Percentiles rank a stretch among this genome's conserved stretches.
phyloP scores from a whole-genome alignment of 345 rosid genomes.

The Citrus unshiu region DNA sequence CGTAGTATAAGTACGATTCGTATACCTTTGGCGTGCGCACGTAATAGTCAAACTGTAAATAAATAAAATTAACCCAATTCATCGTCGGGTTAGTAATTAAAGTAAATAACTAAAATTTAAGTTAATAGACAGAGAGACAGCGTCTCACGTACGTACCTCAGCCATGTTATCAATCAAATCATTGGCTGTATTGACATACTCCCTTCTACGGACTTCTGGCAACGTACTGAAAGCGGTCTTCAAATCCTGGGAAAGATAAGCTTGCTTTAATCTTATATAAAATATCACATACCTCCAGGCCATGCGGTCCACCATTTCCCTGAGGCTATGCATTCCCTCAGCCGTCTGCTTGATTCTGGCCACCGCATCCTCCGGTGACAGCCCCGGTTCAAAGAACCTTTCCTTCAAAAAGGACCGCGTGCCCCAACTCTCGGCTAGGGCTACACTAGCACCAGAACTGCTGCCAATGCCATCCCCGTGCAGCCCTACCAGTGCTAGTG shows the following conservation, averaged over 20 bases:
- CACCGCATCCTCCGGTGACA: constrained; percentile 80
- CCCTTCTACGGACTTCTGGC: constrained; percentile 52
- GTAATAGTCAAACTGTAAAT: constrained; percentile 57
- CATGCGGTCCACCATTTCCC: constrained; percentile 89
- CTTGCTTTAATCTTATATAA: constrained; percentile 64
- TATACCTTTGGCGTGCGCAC: constrained; percentile 84
- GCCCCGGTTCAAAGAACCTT: constrained; percentile 59
- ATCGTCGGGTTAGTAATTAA: no score
- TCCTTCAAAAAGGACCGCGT: constrained; percentile 65
- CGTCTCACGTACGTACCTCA: constrained; percentile 55
- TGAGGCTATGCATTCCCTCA: constrained; percentile 66
- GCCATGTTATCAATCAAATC: constrained; percentile 71
- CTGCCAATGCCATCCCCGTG: constrained; percentile 11
- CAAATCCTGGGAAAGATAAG: constrained; percentile 80
- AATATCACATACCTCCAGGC: constrained; percentile 88
- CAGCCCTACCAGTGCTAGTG: constrained; percentile 30
- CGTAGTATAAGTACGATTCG: constrained; percentile 83
- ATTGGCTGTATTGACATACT: constrained; percentile 67
- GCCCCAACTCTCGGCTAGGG: constrained; percentile 82
- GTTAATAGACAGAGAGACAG: no score
- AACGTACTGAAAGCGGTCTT: constrained; percentile 59
- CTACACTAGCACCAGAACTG: constrained; percentile 9
- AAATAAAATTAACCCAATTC: not conserved
- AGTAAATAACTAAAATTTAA: no score
- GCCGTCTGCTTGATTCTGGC: constrained; percentile 88